Evolutionary conservation across 2,329 filamentous ascomycete genomes (phyloP), one percentile per base, ranked within the genome.

Genomic region (Aspergillus novofumigatus): DNA sequence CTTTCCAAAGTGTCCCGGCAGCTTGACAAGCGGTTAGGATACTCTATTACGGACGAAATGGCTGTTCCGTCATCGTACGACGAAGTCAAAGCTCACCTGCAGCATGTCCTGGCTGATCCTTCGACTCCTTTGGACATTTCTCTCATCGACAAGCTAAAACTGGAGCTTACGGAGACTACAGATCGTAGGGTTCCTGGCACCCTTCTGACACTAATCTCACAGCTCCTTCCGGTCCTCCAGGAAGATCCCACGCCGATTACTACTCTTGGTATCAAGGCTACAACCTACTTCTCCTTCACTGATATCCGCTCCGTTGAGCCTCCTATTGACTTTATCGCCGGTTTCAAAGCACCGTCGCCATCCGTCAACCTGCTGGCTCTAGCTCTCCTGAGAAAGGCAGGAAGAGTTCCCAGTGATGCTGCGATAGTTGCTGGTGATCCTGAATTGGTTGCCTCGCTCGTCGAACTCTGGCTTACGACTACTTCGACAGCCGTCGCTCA

Each of bases 381-480:
- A 8, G 77, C 79, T 1, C 68, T 87, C 38, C 70, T 88, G 44
- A 75, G 75, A 38, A 87, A 86, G 65, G 84, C 84, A 3, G 77
- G 79, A 8, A 62, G 71, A 14, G 76, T 73, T 41, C 72, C 78
- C 5, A 78, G 77, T 48, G 81, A 86, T 72, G 81, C 83, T 23
- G 83, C 83, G 21, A 81, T 81, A 50, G 77, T 87, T 29, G 84
- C 84, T 14, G 80, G 80, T 17, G 78, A 82, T 59, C 78, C 81
- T 7, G 77, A 78, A n/a, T 74, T 85, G 4, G 78, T 86, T 6
- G 70, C 74, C 7, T 79, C 81, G 10, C 69, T 87, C 23, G 77
- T 87, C 6, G 78, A 80, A 48, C 65, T 86, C 21, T 87, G 84
- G 84, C 76, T 87, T 7, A 80, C 80, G 49, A 82, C 82, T 0